Conservation (phyloP, 441 rosid genomes). For the Raphanus hybrid region DNA sequence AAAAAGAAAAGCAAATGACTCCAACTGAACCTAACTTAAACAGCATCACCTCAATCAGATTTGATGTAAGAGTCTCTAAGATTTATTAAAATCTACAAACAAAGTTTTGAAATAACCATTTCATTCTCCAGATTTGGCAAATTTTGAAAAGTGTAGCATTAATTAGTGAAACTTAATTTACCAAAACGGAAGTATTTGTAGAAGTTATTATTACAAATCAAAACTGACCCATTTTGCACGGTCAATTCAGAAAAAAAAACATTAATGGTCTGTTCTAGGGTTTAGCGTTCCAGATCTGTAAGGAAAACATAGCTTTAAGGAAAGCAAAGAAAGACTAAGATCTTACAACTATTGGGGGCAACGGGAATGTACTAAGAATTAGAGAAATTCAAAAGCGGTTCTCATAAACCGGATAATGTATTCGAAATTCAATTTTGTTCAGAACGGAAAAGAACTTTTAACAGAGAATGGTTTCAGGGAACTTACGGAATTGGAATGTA, state of each 20-base stretch:
- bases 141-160: slow-evolving; percentile 24
- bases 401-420: neutral
- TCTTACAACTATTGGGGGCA: neutral
- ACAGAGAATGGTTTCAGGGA: neutral
- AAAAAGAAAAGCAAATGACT: neutral
- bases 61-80: slow-evolving; percentile 7
- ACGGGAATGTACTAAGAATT: neutral
- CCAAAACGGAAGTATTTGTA: slow-evolving; percentile 14
- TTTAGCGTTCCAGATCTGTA: slow-evolving; percentile 34
- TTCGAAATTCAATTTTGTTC: slow-evolving; percentile 2
- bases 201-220: slow-evolving; percentile 2
- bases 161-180: slow-evolving; percentile 5
- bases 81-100: slow-evolving; percentile 1
- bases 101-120: neutral
- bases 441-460: neutral
- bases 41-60: neutral
- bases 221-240: slow-evolving; percentile 14
- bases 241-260: slow-evolving; percentile 3
- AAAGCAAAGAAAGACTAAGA: slow-evolving; percentile 8
- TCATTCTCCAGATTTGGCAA: slow-evolving; percentile 20
- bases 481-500: slow-evolving; percentile 21
- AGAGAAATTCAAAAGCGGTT: slow-evolving; percentile 1
- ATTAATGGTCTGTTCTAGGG: slow-evolving; percentile 27
- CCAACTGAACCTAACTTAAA: slow-evolving; percentile 5
- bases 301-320: neutral